phyloP scores from a whole-genome alignment of 2,329 filamentous ascomycete species.

The Trichoderma koningii region DNA sequence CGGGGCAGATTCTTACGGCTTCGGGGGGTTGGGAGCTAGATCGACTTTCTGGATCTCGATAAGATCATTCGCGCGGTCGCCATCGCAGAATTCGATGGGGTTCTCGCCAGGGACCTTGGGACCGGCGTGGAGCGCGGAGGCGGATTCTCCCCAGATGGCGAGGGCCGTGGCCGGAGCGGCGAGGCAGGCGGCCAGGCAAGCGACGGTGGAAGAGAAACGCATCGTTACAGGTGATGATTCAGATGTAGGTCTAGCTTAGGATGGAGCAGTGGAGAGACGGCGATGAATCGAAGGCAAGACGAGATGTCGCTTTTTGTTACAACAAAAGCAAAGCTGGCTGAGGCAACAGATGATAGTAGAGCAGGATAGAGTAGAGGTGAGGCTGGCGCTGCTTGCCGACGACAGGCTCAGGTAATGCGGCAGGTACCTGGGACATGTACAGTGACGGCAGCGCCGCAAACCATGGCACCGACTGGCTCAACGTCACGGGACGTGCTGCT shows the following conservation, averaged over 20 bases:
- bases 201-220: conserved; percentile 46
- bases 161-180: conserved; percentile 47
- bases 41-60: conserved; percentile 78
- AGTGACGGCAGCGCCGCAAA: conserved; percentile 18
- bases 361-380: conserved; percentile 6
- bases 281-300: background rate
- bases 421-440: conserved; percentile 13
- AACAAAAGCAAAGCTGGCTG: conserved; percentile 1
- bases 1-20: conserved; percentile 59
- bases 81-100: conserved; percentile 75
- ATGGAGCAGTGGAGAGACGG: background rate
- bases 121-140: conserved; percentile 46
- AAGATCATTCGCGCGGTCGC: conserved; percentile 68
- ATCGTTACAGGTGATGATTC: conserved; percentile 33
- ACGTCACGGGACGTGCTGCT: conserved; percentile 26
- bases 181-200: conserved; percentile 50
- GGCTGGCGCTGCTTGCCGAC: conserved; percentile 22
- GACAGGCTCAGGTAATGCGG: background rate
- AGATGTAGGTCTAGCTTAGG: background rate
- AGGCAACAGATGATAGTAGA: background rate
- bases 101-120: conserved; percentile 80
- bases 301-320: conserved; percentile 5
- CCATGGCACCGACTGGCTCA: background rate
- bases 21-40: conserved; percentile 80
- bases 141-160: conserved; percentile 45